These are phyloP conservation scores for Cochlearia excelsa DNA, from an alignment of 345 rosid genomes.

Conservation along the genomic window DNA sequence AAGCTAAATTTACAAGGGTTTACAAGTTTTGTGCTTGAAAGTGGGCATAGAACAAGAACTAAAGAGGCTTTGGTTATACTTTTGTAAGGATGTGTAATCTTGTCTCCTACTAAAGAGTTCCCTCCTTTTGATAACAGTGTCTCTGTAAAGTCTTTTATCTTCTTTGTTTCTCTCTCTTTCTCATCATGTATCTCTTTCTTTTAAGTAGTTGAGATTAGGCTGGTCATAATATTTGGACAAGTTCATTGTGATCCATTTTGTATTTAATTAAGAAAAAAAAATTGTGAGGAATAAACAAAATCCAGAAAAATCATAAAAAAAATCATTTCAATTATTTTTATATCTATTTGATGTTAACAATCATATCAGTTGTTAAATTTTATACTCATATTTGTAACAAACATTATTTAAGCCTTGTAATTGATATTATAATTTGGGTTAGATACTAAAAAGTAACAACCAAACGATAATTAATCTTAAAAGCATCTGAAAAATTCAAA, in stretches of 20 bases:
- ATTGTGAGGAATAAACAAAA: constrained; percentile 11
- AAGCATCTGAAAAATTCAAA: no score
- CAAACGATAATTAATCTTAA: no score
- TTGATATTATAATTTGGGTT: no score
- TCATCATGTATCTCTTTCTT: constrained; percentile 8
- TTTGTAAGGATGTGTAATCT: constrained; percentile 21
- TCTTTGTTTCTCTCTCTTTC: background rate
- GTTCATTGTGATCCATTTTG: constrained; percentile 29
- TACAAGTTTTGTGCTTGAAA: constrained; percentile 9
- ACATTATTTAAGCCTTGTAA: no score
- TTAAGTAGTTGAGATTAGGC: constrained; percentile 32
- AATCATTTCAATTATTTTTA: no score
- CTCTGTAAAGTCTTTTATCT: constrained; percentile 23
- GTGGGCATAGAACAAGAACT: background rate
- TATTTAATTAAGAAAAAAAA: constrained; percentile 5
- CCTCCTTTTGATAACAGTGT: constrained; percentile 9
- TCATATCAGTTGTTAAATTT: no score
- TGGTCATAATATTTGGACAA: constrained; percentile 24
- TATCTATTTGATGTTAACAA: no score
- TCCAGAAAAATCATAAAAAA: background rate
- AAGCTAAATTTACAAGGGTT: no score
- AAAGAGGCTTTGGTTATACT: constrained; percentile 10
- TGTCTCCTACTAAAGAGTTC: constrained; percentile 9
- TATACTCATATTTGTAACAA: no score
- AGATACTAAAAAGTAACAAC: no score